These are phyloP conservation scores for Pyrenophora teres DNA, from an alignment of 2,329 filamentous ascomycete species.

Conservation along the genomic window DNA sequence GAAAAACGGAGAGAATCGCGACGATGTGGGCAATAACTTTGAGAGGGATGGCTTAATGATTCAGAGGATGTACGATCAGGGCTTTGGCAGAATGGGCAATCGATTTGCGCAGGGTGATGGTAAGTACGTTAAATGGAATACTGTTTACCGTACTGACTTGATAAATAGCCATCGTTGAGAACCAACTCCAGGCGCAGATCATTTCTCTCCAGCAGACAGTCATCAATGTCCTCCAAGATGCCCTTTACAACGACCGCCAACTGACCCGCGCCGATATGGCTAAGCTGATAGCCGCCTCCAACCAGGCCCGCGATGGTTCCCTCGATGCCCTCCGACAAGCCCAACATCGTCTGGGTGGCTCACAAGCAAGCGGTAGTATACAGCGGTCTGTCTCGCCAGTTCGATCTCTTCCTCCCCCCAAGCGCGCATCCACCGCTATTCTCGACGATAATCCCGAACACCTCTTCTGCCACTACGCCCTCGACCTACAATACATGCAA, in stretches of 20 bases:
- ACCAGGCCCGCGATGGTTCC: conserved; percentile 49
- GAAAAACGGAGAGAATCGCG: conserved; percentile 23
- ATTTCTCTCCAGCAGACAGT: conserved; percentile 52
- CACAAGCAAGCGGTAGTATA: conserved; percentile 6
- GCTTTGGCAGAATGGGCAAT: conserved; percentile 42
- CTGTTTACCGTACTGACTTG: no score
- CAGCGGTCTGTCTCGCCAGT: conserved; percentile 22
- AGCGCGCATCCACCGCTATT: conserved; percentile 32
- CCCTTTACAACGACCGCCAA: conserved; percentile 48
- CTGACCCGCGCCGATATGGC: conserved; percentile 48
- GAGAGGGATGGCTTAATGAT: conserved; percentile 42
- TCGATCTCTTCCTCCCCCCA: conserved; percentile 29
- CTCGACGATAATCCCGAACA: conserved; percentile 19
- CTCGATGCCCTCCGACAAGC: conserved; percentile 46
- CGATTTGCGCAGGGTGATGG: conserved; percentile 48
- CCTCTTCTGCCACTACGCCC: conserved; percentile 44
- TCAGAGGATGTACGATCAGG: conserved; percentile 46
- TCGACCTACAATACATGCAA: conserved; percentile 40
- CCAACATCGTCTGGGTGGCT: conserved; percentile 37
- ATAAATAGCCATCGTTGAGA: conserved; percentile 47
- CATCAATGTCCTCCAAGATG: conserved; percentile 51
- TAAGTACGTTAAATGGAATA: conserved; percentile 22
- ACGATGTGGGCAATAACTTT: conserved; percentile 42
- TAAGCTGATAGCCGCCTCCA: conserved; percentile 48
- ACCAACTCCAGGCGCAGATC: conserved; percentile 50